phyloP scores from a whole-genome alignment of 352 stramenopile genomes.

The Thalassiosira mediterranea region DNA sequence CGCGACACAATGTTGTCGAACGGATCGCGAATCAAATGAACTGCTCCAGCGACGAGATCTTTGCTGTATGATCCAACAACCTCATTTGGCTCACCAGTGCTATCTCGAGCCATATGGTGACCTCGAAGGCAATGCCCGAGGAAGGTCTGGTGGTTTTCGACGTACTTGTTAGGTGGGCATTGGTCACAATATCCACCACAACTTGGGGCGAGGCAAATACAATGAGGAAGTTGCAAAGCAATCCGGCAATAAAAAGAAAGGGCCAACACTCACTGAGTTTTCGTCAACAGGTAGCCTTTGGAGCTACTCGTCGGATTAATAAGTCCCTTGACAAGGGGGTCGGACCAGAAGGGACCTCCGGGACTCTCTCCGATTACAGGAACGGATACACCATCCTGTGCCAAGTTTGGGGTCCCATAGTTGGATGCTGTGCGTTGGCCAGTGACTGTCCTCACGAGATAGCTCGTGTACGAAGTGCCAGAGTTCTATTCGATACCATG shows the following conservation, averaged over 20 bases:
- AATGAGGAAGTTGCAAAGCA: too few relatives aligned
- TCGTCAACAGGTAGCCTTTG: constrained; percentile 31
- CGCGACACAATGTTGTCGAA: constrained; percentile 64
- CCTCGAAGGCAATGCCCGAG: constrained; percentile 47
- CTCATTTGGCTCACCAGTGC: constrained; percentile 23
- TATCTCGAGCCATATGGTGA: constrained; percentile 26
- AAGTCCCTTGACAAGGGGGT: not conserved
- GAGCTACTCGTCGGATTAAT: not conserved
- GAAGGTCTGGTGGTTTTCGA: constrained; percentile 64
- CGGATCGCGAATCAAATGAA: constrained; percentile 64
- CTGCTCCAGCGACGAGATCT: constrained; percentile 40
- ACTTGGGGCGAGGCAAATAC: too few relatives aligned
- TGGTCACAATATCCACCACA: constrained; percentile 63
- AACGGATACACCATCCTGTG: constrained; percentile 17
- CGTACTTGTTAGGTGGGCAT: constrained; percentile 62
- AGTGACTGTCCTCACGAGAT: constrained; percentile 51
- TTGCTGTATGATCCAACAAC: constrained; percentile 29
- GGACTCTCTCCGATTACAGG: constrained; percentile 25
- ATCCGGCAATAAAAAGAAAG: too few relatives aligned
- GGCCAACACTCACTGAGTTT: constrained; percentile 53
- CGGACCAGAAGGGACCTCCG: constrained; percentile 35
- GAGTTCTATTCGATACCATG: too few relatives aligned
- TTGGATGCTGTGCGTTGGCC: constrained; percentile 51
- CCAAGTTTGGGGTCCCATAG: constrained; percentile 49
- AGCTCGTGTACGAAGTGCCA: constrained; percentile 58